Evolutionary conservation across 805 yeast species (phyloP).

Genomic region (Ogataea salicorniae): DNA sequence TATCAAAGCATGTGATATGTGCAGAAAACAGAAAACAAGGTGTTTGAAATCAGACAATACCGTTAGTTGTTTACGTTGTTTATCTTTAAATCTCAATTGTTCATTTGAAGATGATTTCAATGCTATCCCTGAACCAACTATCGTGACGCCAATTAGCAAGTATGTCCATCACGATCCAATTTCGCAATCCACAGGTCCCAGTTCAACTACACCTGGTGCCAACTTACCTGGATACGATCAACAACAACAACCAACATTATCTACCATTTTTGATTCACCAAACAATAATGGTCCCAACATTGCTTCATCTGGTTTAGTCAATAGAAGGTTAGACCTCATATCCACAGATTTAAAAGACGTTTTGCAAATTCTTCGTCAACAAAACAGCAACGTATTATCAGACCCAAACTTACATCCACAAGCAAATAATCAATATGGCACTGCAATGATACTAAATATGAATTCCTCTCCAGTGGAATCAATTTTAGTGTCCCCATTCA

Average conservation of each 20-base stretch:
- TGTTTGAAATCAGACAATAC: slow-evolving; percentile 51
- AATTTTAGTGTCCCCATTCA: slow-evolving; percentile 39
- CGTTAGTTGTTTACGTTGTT: slow-evolving; percentile 53
- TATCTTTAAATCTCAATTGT: slow-evolving; percentile 46
- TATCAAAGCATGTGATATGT: slow-evolving; percentile 29
- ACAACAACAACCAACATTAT: neutral
- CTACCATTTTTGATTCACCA: neutral
- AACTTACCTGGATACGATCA: no score
- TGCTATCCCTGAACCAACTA: neutral
- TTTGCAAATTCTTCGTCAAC: slow-evolving; percentile 6
- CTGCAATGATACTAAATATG: slow-evolving; percentile 8
- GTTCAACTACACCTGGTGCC: no score
- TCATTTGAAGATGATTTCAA: slow-evolving; percentile 37
- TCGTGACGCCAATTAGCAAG: neutral
- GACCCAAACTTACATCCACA: slow-evolving; percentile 3
- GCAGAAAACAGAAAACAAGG: slow-evolving; percentile 38
- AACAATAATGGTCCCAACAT: neutral
- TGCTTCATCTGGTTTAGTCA: neutral
- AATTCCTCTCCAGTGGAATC: slow-evolving; percentile 21
- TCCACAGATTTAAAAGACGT: slow-evolving; percentile 11
- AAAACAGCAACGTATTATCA: slow-evolving; percentile 1
- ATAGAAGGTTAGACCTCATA: slow-evolving; percentile 4
- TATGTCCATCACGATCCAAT: neutral
- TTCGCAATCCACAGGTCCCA: neutral
- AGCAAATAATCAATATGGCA: neutral